phyloP scores from a whole-genome alignment of 441 rosid species.

The Pelargonium citronellum region DNA sequence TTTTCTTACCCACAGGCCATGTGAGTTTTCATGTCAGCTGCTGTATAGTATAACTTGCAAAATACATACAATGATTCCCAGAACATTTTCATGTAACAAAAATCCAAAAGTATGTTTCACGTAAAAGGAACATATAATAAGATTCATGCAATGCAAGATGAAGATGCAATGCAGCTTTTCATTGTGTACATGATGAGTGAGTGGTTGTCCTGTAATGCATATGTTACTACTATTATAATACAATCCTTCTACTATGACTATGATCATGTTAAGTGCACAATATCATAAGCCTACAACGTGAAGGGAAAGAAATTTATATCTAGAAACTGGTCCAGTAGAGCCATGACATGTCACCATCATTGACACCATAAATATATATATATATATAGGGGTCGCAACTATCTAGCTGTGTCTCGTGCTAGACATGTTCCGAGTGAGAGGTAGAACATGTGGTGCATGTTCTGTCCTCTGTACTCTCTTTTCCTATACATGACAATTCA shows the following conservation, averaged over 20 bases:
- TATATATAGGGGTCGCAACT: background rate
- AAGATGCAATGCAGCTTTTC: background rate
- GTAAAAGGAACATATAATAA: background rate
- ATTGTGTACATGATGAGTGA: background rate
- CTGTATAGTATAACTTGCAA: background rate
- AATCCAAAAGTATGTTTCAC: background rate
- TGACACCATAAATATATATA: background rate
- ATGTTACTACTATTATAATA: background rate
- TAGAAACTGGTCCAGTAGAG: background rate
- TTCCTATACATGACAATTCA: background rate
- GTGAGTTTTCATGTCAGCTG: conserved; percentile 4
- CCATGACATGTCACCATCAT: conserved; percentile 1
- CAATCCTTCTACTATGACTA: background rate
- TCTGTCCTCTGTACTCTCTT: background rate
- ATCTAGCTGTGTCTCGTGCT: conserved; percentile 1
- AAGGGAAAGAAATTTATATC: background rate
- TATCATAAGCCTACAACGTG: background rate
- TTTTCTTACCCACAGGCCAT: background rate
- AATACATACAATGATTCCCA: background rate
- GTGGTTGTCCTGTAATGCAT: background rate
- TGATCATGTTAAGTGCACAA: background rate
- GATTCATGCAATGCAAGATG: background rate
- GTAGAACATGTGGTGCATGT: conserved; percentile 3
- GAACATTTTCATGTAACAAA: background rate
- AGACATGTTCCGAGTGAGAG: background rate